A percentile compares a stretch with the other conserved stretches of the same genome.
Evolutionary conservation across 495 filamentous ascomycete genomes (phyloP).

Genomic region (Chaetomidium leptoderma): DNA sequence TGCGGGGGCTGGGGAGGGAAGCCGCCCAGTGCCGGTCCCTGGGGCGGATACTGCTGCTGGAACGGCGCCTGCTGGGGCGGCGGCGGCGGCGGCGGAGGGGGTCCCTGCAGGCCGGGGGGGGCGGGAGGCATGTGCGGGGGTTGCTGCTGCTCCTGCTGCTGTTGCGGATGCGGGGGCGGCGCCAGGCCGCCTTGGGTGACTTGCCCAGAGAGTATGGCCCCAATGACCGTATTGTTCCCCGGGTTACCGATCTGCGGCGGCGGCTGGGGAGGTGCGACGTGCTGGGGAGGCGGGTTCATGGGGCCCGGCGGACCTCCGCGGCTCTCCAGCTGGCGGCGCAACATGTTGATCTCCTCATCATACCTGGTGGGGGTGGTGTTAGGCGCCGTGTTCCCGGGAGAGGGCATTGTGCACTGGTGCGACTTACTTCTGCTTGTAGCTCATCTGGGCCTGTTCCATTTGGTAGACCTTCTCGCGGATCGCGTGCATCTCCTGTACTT

Average conservation of each 20-base stretch:
- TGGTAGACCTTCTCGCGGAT: constrained; percentile 86
- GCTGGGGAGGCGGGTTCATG: constrained; percentile 63
- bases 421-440: constrained; percentile 83
- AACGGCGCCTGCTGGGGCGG: constrained; percentile 49
- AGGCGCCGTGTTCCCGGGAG: not conserved
- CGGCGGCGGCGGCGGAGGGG: constrained; percentile 55
- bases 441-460: constrained; percentile 80
- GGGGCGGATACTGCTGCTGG: constrained; percentile 50
- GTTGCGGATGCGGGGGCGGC: constrained; percentile 74
- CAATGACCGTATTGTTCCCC: constrained; percentile 79
- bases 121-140: constrained; percentile 58
- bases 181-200: constrained; percentile 79
- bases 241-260: constrained; percentile 71
- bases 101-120: constrained; percentile 60
- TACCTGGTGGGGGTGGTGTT: constrained; percentile 56
- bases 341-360: constrained; percentile 79
- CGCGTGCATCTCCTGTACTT: constrained; percentile 88
- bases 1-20: constrained; percentile 67
- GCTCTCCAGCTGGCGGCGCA: constrained; percentile 82
- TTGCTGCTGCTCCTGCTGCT: constrained; percentile 52
- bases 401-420: not conserved
- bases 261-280: constrained; percentile 67
- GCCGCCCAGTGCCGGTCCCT: constrained; percentile 46
- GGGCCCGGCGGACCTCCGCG: constrained; percentile 66
- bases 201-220: constrained; percentile 90